These are phyloP conservation scores for Babesia divergens DNA, from an alignment of 169 alveolate species.

Conservation along the genomic window DNA sequence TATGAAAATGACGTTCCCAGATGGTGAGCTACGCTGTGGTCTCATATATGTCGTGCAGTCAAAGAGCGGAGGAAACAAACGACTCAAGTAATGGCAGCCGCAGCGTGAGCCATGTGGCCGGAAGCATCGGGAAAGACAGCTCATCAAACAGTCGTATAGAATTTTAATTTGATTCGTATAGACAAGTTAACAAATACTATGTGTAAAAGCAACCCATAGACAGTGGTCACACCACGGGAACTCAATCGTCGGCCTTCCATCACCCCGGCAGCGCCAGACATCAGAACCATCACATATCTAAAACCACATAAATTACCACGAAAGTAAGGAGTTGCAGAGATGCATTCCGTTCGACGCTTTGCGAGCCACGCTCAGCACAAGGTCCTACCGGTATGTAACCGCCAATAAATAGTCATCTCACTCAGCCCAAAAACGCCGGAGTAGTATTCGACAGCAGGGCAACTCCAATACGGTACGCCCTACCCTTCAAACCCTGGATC, in stretches of 20 bases:
- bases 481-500: slow-evolving; percentile 69
- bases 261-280: too few species aligned
- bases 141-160: background rate
- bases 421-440: slow-evolving; percentile 76
- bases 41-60: background rate
- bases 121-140: background rate
- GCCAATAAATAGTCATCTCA: background rate
- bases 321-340: background rate
- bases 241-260: too few species aligned
- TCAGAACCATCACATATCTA: background rate
- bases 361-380: slow-evolving; percentile 27
- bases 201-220: too few species aligned
- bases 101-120: background rate
- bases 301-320: background rate
- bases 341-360: slow-evolving; percentile 6
- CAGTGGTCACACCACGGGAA: background rate
- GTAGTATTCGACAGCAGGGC: slow-evolving; percentile 72
- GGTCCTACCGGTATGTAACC: slow-evolving; percentile 17
- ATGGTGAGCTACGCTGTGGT: background rate
- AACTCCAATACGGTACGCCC: slow-evolving; percentile 65
- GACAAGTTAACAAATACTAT: too few species aligned
- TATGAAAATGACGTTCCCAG: slow-evolving; percentile 48
- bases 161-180: background rate
- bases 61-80: background rate
- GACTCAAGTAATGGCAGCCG: background rate